Percentiles rank a stretch among this genome's conserved stretches.
Evolutionary conservation across 345 rosid species (phyloP).

Genomic region (Iberis pinnata): DNA sequence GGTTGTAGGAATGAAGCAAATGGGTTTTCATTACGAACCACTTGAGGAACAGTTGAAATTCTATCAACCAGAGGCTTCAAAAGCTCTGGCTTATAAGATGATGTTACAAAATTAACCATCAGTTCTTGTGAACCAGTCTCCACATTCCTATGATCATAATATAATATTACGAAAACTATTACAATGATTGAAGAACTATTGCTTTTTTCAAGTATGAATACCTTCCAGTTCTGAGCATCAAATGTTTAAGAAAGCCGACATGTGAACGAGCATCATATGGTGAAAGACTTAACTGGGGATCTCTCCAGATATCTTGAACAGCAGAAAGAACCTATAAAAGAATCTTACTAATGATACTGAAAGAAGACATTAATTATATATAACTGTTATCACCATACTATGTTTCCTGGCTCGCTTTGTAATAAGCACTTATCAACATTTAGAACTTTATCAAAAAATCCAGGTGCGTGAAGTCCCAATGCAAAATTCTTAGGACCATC

Average conservation of each 20-base stretch:
- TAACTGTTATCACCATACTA: constrained; percentile 38
- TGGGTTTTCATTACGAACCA: constrained; percentile 44
- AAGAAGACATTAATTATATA: background rate
- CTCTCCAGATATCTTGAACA: constrained; percentile 84
- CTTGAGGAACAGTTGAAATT: constrained; percentile 69
- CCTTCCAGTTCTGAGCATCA: constrained; percentile 96
- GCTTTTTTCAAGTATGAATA: constrained; percentile 35
- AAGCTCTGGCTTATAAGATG: constrained; percentile 73
- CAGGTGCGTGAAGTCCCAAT: constrained; percentile 85
- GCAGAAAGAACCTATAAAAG: constrained; percentile 58
- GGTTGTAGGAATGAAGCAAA: background rate
- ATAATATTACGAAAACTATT: constrained; percentile 12
- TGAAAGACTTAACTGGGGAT: constrained; percentile 59
- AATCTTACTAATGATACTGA: background rate
- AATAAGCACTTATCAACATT: constrained; percentile 70
- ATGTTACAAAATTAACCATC: constrained; percentile 93
- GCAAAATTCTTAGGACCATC: constrained; percentile 53
- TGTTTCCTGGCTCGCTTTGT: constrained; percentile 78
- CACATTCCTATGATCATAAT: constrained; percentile 44
- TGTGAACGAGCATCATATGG: constrained; percentile 80
- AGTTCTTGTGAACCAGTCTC: constrained; percentile 58
- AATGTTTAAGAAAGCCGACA: constrained; percentile 86
- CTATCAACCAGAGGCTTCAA: constrained; percentile 75
- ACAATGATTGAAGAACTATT: background rate
- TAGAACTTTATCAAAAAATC: constrained; percentile 80